Conservation (phyloP, 352 stramenopile genomes). For the Pythium rhizo-oryzae region DNA sequence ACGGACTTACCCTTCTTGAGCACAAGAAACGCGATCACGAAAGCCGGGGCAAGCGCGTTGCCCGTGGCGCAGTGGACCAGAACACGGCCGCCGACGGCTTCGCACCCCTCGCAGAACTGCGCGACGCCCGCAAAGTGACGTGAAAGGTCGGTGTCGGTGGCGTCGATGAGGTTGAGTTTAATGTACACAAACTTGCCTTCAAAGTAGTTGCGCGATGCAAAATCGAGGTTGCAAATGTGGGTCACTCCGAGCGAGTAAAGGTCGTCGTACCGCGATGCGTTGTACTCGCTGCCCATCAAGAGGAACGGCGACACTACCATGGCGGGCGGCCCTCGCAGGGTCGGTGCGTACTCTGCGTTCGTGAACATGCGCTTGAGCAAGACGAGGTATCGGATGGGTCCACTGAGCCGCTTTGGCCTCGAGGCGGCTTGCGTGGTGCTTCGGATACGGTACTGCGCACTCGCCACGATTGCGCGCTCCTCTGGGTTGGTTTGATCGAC, state of each 20-base stretch:
- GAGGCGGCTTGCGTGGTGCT: conserved; percentile 1
- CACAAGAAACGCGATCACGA: conserved; percentile 32
- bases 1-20: conserved; percentile 23
- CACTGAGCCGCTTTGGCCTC: not conserved
- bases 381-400: conserved; percentile 25
- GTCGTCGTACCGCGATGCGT: conserved; percentile 29
- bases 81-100: conserved; percentile 27
- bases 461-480: conserved; percentile 28
- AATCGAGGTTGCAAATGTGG: conserved; percentile 36
- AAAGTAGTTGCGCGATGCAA: conserved; percentile 35
- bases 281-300: conserved; percentile 27
- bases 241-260: conserved; percentile 30
- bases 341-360: not conserved
- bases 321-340: conserved; percentile 3
- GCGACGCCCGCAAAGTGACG: conserved; percentile 29
- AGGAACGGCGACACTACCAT: conserved; percentile 25
- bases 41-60: conserved; percentile 27
- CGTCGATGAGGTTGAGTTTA: conserved; percentile 31
- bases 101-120: conserved; percentile 26
- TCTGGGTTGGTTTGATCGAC: conserved; percentile 32
- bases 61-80: conserved; percentile 29
- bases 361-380: conserved; percentile 18
- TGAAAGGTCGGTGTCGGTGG: conserved; percentile 13
- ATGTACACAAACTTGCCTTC: conserved; percentile 40
- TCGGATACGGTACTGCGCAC: conserved; percentile 30